Base-by-base conservation (phyloP, 768 basidiomycete species). In the Mycena crocata region DNA sequence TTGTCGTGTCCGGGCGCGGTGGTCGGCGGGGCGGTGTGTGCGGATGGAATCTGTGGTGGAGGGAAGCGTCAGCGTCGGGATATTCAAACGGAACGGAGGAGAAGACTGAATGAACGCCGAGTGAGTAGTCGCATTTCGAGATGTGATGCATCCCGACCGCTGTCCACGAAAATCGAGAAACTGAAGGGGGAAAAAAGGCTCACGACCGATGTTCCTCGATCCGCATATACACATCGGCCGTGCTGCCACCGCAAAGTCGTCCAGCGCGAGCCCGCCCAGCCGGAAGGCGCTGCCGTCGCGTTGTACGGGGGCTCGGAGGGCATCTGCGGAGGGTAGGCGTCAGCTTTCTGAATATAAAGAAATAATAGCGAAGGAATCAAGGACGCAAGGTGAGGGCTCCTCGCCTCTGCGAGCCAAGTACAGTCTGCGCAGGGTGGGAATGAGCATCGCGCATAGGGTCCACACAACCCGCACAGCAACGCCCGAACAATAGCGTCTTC, bases 201-300 rank as follows among this genome's bases (percentile, higher is more conserved):
- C 37, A 55, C 52, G 52, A 51, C 3, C 24, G 80, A 55, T 85
- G 83, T 69, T 86, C 85, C 40, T 79, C 78, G 19, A 86, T 76
- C 13, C 80, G 78, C 77, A 86, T 80, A 64, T 80, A 85, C 44
- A 86, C n/a, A n/a, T 69, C 15, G 85, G 84, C 17, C 75, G 69
- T 23, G 75, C 78, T 1, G 70, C 75, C 37, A 83, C 68, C 26
- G 73, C 0, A 73, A 79, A 61, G 65, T 74, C 44, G 51, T 65
- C 48, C 60, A 70, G 54, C 55, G 58, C 51, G 73, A 78, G 34
- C 42, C 62, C 46, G 64, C 68, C 56, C 56, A 72, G 30, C 0
- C 61, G 69, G 46, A 62, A 34, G 17, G 51, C 57, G 66, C 72
- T 73, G 34, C 70, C 63, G 80, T 70, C 15, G 51, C 61, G 37